Evolutionary conservation across 129 eudicot species (phyloP), one percentile per base, ranked within the genome.

Genomic region (Helichrysum umbraculigerum): DNA sequence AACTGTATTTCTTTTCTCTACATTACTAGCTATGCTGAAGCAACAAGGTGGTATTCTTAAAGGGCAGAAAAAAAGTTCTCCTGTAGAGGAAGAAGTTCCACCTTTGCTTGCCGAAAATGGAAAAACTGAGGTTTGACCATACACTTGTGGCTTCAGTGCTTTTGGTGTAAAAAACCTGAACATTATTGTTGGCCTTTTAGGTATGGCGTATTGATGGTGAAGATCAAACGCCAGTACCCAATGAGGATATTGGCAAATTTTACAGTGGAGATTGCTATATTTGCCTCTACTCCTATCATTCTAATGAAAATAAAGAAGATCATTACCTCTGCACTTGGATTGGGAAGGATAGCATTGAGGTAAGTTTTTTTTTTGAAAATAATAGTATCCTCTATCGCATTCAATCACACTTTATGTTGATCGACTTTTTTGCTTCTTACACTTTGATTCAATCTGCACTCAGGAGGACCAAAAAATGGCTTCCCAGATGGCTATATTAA

Each of bases 221-320:
- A 81, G 88, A 85, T 47, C 91, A 95, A 81, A 91, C 87, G 77
- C 88, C 91, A 20, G 80, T 95, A 50, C 82, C 97, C 56, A 84
- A 67, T 30, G 96, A 91, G 73, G 94, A 91, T 69, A 70, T 89
- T 47, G 96, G 99, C 39, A 89, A 91, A 85, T 95, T 95, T 85
- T 95, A 84, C 47, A 86, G 99, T 42, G 99, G 99, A 74, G 99
- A 95, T 87, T 91, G 99, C 89, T 95, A 95, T 80, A 87, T 87
- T 60, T 86, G 89, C 50, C 96, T 89, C 67, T 91, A 95, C 85
- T 80, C 89, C 39, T 91, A 91, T 75, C 90, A 91, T 72, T 89
- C 92, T 71, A 84, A 84, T 78, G 99, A 95, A 47, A 89, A 84
- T 82, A 89, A 86, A 81, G 98, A 92, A 66, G 96, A 95, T 79